Percentiles rank a stretch among this genome's conserved stretches.
phyloP scores from a whole-genome alignment of 768 basidiomycete species.

The Lyophyllum decastes region DNA sequence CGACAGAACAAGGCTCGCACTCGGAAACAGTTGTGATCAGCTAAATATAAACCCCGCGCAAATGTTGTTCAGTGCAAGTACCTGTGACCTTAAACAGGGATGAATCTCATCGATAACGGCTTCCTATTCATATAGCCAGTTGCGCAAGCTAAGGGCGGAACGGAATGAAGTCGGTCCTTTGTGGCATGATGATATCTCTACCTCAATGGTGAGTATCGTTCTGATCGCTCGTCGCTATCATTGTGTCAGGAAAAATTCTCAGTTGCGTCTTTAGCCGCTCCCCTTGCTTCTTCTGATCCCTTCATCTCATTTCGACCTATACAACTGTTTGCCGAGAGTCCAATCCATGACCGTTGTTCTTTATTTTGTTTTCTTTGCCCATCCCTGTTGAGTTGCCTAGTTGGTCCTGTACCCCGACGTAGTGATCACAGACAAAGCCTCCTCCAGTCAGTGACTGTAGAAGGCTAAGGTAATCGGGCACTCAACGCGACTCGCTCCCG shows the following conservation, averaged over 20 bases:
- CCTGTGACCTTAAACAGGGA: not conserved
- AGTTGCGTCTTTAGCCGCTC: no score
- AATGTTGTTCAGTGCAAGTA: not conserved
- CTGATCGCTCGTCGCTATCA: not conserved
- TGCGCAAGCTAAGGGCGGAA: not conserved
- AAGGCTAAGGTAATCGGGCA: not conserved
- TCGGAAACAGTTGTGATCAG: not conserved
- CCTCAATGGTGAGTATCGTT: not conserved
- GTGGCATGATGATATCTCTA: not conserved
- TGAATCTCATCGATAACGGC: conserved; percentile 1
- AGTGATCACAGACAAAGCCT: not conserved
- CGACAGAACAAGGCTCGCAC: not conserved
- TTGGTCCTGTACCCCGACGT: not conserved
- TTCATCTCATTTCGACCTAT: not conserved
- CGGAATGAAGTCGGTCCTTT: not conserved
- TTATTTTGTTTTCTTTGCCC: not conserved
- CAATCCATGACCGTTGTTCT: not conserved
- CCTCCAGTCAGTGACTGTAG: not conserved
- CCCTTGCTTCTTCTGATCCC: not conserved
- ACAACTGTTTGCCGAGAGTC: not conserved
- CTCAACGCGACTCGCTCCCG: not conserved
- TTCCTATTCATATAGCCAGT: not conserved
- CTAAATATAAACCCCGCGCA: not conserved
- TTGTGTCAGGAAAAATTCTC: not conserved
- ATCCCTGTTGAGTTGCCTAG: not conserved